Conservation (phyloP, 495 filamentous ascomycete genomes). For the Glutinoglossum americanum region DNA sequence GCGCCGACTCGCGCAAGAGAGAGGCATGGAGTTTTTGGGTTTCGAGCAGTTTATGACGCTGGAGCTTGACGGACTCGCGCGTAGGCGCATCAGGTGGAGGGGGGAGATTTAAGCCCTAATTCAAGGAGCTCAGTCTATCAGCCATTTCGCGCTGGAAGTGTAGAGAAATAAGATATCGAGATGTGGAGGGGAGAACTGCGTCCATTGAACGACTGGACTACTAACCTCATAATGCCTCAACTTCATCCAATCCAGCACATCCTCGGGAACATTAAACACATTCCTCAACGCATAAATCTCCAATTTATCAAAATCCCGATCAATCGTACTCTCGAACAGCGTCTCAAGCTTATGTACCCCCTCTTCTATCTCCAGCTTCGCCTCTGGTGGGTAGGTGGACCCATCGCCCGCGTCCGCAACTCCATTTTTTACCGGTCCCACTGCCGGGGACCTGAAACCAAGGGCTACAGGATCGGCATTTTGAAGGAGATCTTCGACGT, state of each 20-base stretch:
- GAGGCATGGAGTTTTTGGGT: constrained; percentile 57
- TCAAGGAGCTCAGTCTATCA: background rate
- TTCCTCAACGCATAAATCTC: constrained; percentile 77
- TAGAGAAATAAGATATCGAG: background rate
- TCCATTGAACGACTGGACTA: background rate
- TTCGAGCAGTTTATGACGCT: constrained; percentile 60
- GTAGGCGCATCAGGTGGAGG: constrained; percentile 24
- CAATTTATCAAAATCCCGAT: constrained; percentile 59
- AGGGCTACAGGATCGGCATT: constrained; percentile 46
- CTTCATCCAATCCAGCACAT: constrained; percentile 53
- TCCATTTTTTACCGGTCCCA: constrained; percentile 9
- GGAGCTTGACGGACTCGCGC: constrained; percentile 40
- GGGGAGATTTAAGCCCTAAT: constrained; percentile 8
- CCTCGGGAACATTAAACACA: constrained; percentile 55
- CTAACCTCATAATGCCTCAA: constrained; percentile 66
- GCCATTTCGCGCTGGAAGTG: background rate
- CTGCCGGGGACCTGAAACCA: constrained; percentile 37
- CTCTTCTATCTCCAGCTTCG: constrained; percentile 64
- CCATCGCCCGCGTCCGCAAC: constrained; percentile 16
- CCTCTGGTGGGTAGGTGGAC: constrained; percentile 13
- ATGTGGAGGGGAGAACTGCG: background rate
- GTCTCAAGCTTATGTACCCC: constrained; percentile 88
- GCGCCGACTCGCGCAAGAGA: constrained; percentile 49
- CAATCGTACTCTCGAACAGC: constrained; percentile 60
- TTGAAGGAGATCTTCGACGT: constrained; percentile 60